Evolutionary conservation across 2,329 filamentous ascomycete genomes (phyloP).

Genomic region (Hortaea werneckii): DNA sequence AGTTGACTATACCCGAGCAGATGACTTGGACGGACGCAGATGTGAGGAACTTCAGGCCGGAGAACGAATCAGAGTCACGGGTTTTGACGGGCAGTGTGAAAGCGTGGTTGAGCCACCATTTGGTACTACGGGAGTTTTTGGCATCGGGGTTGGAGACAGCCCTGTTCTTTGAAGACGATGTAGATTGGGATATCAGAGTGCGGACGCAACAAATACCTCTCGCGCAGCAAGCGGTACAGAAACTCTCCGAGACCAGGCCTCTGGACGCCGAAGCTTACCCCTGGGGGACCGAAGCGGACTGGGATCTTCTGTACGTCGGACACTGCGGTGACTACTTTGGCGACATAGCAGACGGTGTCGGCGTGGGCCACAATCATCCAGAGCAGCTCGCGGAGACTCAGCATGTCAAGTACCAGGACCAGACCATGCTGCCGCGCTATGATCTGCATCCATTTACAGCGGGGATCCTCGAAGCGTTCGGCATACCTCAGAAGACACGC

Average conservation of each 20-base stretch:
- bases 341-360: constrained; percentile 24
- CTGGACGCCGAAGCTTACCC: constrained; percentile 20
- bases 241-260: constrained; percentile 22
- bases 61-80: constrained; percentile 17
- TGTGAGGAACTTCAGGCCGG: constrained; percentile 16
- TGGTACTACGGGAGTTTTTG: constrained; percentile 27
- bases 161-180: constrained; percentile 36
- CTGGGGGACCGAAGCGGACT: constrained; percentile 29
- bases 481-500: constrained; percentile 27
- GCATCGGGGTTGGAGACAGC: constrained; percentile 32
- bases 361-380: constrained; percentile 28
- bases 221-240: constrained; percentile 7
- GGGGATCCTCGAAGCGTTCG: constrained; percentile 26
- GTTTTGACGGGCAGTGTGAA: constrained; percentile 26
- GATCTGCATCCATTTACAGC: constrained; percentile 31
- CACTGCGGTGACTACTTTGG: constrained; percentile 33
- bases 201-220: constrained; percentile 29
- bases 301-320: constrained; percentile 30
- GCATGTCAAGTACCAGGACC: constrained; percentile 27
- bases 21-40: constrained; percentile 26
- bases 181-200: constrained; percentile 36
- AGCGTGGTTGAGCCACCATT: constrained; percentile 32
- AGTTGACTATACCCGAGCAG: constrained; percentile 27
- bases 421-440: constrained; percentile 25
- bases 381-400: constrained; percentile 22